Base-by-base conservation (phyloP, 2,329 filamentous ascomycete species). In the Ceratocystis lukuohia region DNA sequence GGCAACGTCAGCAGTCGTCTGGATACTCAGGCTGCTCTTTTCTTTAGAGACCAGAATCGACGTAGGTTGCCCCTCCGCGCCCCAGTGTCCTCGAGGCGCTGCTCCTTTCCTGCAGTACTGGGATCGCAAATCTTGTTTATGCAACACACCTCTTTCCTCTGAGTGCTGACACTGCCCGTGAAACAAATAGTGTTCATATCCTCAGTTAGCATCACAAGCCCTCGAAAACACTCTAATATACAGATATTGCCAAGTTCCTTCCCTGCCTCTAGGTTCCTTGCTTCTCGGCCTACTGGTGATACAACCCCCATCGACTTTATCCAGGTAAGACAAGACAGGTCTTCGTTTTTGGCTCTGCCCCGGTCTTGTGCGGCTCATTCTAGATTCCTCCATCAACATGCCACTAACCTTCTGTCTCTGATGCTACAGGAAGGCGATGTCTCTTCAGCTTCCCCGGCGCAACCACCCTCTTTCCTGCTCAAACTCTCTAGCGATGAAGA, bases 401-500 rank as follows among this genome's bases (percentile, higher is more conserved):
- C 22, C 22, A 12, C 53, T 28, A 57, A 25, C 22, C 17, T 15
- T 30, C 22, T 30, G 22, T 57, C 22, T 57, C 22, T 57, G 3
- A 57, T 22, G 10, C 17, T 5, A 28, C 53, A 57, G 53, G 53
- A 57, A 28, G 53, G 17, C 53, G 53, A 57, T 28, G 53, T 22
- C 15, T 30, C 53, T 15, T 57, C 53, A 28, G 5, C 20, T 2
- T 50, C 41, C 7, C 33, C 33, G 33, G 41, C 61, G 22, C 65
- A 61, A 64, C 33, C 28, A 20, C 61, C 50, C 4, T 37, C 64
- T 68, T 96, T 97, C 75, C 83, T 99, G 63, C 80, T 97, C 67
- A 94, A 95, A 74, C 79, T 99, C 59, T 84, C 81, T 71, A 94
- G 92, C 77, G 91, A 96, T 71, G 94, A 97, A 71, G 94, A 99